A percentile compares a stretch with the other conserved stretches of the same genome.
phyloP scores from a whole-genome alignment of 2,329 filamentous ascomycete genomes.

The Mycosphaerella arachidis region DNA sequence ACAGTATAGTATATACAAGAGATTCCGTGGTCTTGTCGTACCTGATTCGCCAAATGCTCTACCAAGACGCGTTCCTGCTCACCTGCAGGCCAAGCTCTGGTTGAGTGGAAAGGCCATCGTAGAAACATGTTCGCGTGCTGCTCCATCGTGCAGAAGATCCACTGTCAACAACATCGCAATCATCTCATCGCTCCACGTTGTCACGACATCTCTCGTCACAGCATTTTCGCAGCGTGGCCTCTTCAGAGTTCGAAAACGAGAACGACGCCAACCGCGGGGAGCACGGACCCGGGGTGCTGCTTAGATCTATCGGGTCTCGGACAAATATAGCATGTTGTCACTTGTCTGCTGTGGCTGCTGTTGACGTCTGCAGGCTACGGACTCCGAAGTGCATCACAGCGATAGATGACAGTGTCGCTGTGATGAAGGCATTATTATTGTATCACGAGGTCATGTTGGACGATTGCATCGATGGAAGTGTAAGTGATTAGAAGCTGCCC shows the following conservation, averaged over 20 bases:
- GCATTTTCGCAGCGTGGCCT: background rate
- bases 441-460: background rate
- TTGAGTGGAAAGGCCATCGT: background rate
- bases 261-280: background rate
- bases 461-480: background rate
- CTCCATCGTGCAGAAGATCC: background rate
- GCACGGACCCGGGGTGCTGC: background rate
- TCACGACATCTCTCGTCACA: background rate
- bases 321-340: background rate
- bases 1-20: background rate
- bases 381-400: background rate
- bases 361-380: background rate
- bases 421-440: background rate
- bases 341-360: background rate
- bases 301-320: background rate
- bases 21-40: background rate
- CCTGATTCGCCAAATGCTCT: background rate
- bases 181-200: background rate
- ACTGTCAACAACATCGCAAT: constrained; percentile 1
- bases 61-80: background rate
- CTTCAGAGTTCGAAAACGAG: background rate
- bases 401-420: background rate
- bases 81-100: background rate
- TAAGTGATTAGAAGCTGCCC: background rate
- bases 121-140: background rate